A percentile compares a stretch with the other conserved stretches of the same genome.
phyloP scores from a whole-genome alignment of 2,329 filamentous ascomycete genomes.

The Fusarium sambucinum region DNA sequence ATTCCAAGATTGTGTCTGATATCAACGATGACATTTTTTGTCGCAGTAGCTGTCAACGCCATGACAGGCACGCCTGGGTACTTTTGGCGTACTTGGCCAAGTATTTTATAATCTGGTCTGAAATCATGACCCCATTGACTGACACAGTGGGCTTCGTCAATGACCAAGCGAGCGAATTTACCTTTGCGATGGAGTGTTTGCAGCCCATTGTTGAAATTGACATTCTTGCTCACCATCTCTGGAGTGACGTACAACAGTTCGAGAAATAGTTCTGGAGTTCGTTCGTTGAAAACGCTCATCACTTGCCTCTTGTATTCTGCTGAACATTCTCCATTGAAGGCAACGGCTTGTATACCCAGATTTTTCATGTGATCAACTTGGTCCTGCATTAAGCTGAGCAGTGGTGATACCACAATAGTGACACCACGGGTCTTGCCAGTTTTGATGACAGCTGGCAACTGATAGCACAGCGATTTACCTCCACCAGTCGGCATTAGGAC shows the following conservation, averaged over 20 bases:
- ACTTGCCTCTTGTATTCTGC: constrained; percentile 73
- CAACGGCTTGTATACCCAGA: constrained; percentile 80
- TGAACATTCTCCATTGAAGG: constrained; percentile 83
- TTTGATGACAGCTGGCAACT: constrained; percentile 86
- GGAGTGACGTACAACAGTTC: constrained; percentile 95
- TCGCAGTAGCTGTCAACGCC: constrained; percentile 95
- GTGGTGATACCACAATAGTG: constrained; percentile 92
- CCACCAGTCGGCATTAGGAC: constrained; percentile 98
- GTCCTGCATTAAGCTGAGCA: constrained; percentile 97
- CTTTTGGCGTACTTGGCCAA: constrained; percentile 78
- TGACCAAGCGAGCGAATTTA: constrained; percentile 89
- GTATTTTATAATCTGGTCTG: constrained; percentile 90
- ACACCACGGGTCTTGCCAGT: constrained; percentile 86
- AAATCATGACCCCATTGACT: constrained; percentile 99
- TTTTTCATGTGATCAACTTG: constrained; percentile 86
- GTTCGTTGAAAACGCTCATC: constrained; percentile 71
- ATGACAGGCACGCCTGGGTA: constrained; percentile 89
- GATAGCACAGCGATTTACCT: constrained; percentile 96
- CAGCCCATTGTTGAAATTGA: constrained; percentile 74
- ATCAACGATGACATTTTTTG: constrained; percentile 90
- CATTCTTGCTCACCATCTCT: constrained; percentile 92
- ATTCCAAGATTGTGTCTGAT: constrained; percentile 94
- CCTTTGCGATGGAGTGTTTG: constrained; percentile 74
- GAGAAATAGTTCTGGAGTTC: constrained; percentile 78
- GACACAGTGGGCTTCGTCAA: constrained; percentile 99